Percentiles rank a stretch among this genome's conserved stretches.
Conservation (phyloP, 306 rosid species). For the Mucuna pruriens region DNA sequence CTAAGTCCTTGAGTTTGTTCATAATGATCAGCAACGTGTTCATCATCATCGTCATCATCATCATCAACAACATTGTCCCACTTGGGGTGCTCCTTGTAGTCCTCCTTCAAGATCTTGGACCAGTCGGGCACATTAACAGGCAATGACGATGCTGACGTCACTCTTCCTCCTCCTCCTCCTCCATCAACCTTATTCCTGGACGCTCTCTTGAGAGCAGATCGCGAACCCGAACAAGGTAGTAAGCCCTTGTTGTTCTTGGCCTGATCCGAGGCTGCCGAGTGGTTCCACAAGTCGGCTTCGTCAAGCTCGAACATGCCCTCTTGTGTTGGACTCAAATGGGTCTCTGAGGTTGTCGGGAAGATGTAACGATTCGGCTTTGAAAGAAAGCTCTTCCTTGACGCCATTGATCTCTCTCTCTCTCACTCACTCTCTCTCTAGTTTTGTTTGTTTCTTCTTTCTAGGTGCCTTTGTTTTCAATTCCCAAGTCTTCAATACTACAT, state of each 20-base stretch:
- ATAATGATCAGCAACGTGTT: background rate
- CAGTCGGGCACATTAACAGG: constrained; percentile 88
- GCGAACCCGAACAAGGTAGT: constrained; percentile 14
- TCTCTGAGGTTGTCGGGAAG: constrained; percentile 43
- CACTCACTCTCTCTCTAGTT: background rate
- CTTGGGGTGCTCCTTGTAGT: constrained; percentile 47
- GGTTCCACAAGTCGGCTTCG: constrained; percentile 68
- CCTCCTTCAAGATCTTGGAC: constrained; percentile 77
- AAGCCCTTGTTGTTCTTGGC: constrained; percentile 9
- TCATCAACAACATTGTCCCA: constrained; percentile 39
- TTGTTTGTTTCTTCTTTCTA: constrained; percentile 9
- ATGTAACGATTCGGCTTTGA: constrained; percentile 50
- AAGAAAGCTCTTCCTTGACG: constrained; percentile 61
- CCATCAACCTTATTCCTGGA: constrained; percentile 15
- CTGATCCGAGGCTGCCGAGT: background rate
- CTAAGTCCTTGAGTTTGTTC: background rate
- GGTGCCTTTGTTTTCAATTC: background rate
- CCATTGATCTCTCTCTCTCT: constrained; percentile 55
- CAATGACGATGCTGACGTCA: constrained; percentile 59
- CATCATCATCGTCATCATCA: constrained; percentile 21
- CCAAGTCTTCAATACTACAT: background rate
- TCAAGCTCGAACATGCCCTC: constrained; percentile 57
- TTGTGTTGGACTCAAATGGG: background rate
- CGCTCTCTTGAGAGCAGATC: constrained; percentile 48
- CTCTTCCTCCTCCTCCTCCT: background rate